phyloP scores from a whole-genome alignment of 306 rosid species.

The Luffa acutangula region DNA sequence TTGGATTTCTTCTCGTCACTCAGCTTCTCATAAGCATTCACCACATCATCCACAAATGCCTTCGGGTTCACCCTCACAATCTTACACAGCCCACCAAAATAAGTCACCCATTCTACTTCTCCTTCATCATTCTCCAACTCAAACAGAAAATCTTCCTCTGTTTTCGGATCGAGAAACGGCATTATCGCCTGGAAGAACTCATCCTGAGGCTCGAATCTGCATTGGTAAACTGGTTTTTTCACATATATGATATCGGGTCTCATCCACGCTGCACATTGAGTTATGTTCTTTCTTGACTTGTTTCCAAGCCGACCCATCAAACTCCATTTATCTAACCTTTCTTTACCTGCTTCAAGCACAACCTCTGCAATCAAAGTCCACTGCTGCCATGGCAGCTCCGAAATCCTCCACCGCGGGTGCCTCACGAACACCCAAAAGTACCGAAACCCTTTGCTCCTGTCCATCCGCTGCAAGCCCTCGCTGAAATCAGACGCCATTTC shows the following conservation, averaged over 20 bases:
- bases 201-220: conserved; percentile 86
- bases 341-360: conserved; percentile 66
- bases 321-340: conserved; percentile 84
- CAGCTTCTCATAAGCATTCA: conserved; percentile 60
- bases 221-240: conserved; percentile 71
- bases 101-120: conserved; percentile 53
- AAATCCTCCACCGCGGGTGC: conserved; percentile 71
- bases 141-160: conserved; percentile 54
- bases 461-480: conserved; percentile 45
- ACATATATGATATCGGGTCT: conserved; percentile 85
- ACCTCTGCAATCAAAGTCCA: conserved; percentile 82
- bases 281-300: conserved; percentile 48
- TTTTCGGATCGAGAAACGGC: conserved; percentile 66
- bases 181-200: conserved; percentile 41
- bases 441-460: conserved; percentile 40
- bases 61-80: conserved; percentile 64
- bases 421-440: conserved; percentile 76
- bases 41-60: conserved; percentile 92
- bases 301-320: conserved; percentile 93
- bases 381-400: conserved; percentile 76
- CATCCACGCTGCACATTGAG: conserved; percentile 85
- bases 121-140: conserved; percentile 63
- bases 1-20: conserved; percentile 72
- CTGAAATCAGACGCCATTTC: conserved; percentile 70
- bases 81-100: conserved; percentile 82